These are phyloP conservation scores for Fraxinus excelsior DNA, from an alignment of 257 asterid genomes.

Conservation along the genomic window DNA sequence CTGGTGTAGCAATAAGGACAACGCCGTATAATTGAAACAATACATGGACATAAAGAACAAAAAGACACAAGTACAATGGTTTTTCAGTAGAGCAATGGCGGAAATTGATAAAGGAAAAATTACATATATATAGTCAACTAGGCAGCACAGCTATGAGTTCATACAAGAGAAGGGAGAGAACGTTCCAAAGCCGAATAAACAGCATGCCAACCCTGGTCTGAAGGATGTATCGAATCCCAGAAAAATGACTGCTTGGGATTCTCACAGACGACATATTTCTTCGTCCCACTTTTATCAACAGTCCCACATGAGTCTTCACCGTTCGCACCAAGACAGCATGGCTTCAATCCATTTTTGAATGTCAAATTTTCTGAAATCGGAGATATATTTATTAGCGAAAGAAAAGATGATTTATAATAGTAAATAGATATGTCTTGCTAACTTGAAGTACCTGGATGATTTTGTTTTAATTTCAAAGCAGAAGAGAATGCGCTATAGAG, in stretches of 20 bases:
- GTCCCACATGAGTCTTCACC: slow-evolving; percentile 52
- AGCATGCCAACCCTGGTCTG: slow-evolving; percentile 59
- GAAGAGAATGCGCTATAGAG: slow-evolving; percentile 58
- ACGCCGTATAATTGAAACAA: not conserved
- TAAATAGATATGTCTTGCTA: not conserved
- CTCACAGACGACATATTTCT: slow-evolving; percentile 45
- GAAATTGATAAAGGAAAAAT: not conserved
- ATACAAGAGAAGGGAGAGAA: slow-evolving; percentile 32
- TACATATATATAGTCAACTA: not conserved
- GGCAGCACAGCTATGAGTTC: not conserved
- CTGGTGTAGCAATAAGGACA: not conserved
- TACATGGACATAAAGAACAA: not conserved
- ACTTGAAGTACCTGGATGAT: slow-evolving; percentile 27
- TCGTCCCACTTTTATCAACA: slow-evolving; percentile 36
- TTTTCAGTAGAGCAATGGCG: not conserved
- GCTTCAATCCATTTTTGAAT: slow-evolving; percentile 41
- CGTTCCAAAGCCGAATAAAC: slow-evolving; percentile 43
- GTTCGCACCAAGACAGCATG: slow-evolving; percentile 58
- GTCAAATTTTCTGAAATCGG: slow-evolving; percentile 28
- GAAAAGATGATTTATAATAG: not conserved
- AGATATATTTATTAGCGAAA: not conserved
- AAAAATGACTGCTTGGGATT: slow-evolving; percentile 49
- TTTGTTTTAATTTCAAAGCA: slow-evolving; percentile 34
- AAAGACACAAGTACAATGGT: not conserved
- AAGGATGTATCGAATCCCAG: slow-evolving; percentile 71